A percentile compares a stretch with the other conserved stretches of the same genome.
phyloP scores from a whole-genome alignment of 2,329 filamentous ascomycete species.

The Calycina herbarum region DNA sequence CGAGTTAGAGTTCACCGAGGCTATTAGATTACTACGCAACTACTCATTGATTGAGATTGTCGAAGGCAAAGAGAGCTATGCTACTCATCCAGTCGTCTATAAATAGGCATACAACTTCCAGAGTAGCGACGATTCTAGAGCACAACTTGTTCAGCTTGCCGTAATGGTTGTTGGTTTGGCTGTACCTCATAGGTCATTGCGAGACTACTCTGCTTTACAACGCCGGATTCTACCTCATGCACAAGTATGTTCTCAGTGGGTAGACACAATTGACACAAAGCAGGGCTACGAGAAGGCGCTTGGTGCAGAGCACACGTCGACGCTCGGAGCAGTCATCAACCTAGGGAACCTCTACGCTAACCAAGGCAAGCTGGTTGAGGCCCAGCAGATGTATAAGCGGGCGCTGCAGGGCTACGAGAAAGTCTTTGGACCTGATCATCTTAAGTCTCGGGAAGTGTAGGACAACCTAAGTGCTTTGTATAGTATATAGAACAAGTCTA shows the following conservation, averaged over 20 bases:
- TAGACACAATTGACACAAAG: background rate
- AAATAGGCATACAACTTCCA: background rate
- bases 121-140: background rate
- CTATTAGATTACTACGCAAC: background rate
- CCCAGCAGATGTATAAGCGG: conserved; percentile 25
- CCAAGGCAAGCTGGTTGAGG: conserved; percentile 32
- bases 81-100: background rate
- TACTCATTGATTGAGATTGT: background rate
- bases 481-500: no score
- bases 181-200: background rate
- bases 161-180: background rate
- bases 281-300: background rate
- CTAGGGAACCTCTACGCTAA: conserved; percentile 30
- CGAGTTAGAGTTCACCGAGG: background rate
- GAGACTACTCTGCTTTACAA: background rate
- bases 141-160: background rate
- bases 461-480: no score
- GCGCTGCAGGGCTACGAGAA: conserved; percentile 25
- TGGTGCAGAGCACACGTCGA: background rate
- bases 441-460: no score
- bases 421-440: conserved; percentile 23
- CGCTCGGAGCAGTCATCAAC: conserved; percentile 14
- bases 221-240: background rate
- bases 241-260: background rate
- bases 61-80: background rate